These are phyloP conservation scores for Quercus lobata DNA, from an alignment of 331 rosid genomes.

Conservation along the genomic window DNA sequence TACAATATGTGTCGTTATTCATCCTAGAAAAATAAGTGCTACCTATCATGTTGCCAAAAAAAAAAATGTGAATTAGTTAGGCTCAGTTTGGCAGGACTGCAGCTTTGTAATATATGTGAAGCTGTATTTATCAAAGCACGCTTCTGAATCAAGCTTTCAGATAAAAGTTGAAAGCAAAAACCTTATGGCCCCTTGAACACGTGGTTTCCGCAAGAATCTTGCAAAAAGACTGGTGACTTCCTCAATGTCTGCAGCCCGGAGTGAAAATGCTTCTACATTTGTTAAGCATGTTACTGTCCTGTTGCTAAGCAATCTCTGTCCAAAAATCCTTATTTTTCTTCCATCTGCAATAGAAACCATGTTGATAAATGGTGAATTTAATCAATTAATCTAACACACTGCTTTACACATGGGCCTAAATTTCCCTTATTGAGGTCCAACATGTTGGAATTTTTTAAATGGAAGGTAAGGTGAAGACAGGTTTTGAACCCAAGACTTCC, in stretches of 20 bases:
- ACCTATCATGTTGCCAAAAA: not conserved
- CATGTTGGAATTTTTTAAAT: too few relatives aligned
- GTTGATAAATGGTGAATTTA: not conserved
- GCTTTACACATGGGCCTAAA: too few relatives aligned
- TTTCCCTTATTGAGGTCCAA: too few relatives aligned
- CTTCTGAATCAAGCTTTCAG: not conserved
- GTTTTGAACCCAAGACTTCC: too few relatives aligned
- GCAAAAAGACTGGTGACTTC: slow-evolving; percentile 70
- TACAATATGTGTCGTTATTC: not conserved
- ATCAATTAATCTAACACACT: too few relatives aligned
- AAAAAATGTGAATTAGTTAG: not conserved
- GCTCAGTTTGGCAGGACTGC: not conserved
- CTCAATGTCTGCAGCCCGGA: slow-evolving; percentile 68
- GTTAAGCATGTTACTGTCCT: slow-evolving; percentile 58
- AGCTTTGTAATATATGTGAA: not conserved
- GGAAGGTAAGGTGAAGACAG: too few relatives aligned
- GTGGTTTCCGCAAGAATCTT: slow-evolving; percentile 64
- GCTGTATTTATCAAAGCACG: not conserved
- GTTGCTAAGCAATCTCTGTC: slow-evolving; percentile 50
- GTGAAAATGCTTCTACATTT: slow-evolving; percentile 75
- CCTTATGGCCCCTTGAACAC: slow-evolving; percentile 79
- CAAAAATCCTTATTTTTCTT: slow-evolving; percentile 45
- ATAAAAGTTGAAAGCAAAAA: slow-evolving; percentile 5
- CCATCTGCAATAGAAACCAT: slow-evolving; percentile 46
- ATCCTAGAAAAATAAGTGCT: not conserved